Evolutionary conservation across 1,139 yeast genomes (phyloP), one percentile per base, ranked within the genome.

Genomic region (Suhomyces taliae): DNA sequence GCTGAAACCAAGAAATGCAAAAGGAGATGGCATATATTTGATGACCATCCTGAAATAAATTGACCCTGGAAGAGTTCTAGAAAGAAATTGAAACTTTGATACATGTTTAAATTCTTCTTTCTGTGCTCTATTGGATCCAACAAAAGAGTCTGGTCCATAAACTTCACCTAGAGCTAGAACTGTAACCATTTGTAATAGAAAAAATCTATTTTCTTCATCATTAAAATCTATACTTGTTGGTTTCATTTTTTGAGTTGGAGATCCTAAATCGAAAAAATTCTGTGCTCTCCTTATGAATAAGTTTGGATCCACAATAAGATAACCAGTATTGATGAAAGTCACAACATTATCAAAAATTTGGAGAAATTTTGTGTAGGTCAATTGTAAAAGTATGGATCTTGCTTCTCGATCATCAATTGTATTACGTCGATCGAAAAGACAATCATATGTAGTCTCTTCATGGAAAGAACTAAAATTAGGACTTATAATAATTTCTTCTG

Each of bases 391-490:
- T 12, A 39, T 34, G 4, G 35, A 15, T 9, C 11, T 11, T 46
- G 35, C 19, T 41, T 37, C 37, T n/a, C 37, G 14, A 6, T n/a
- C 10, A 12, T 15, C 31, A 6, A 39, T 26, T 8, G 24, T 34
- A 19, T 29, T 12, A 29, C 27, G 39, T 6, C 43, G 40, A 8
- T 26, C 34, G 24, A 64, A 41, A 3, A 57, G 35, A 9, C 51
- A 40, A 40, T 65, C 67, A 47, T 64, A 65, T 2, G 52, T 48
- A 6, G 52, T 53, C 36, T 65, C 68, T 47, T 65, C 69, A 27
- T 60, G 53, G 36, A 56, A 64, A 1, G 66, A 51, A 40, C 55
- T 61, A 50, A 64, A 65, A 34, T 56, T 65, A 0, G 70, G 70
- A 5, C 65, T 56, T 9, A 61, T 53, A 4, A 45, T 44, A 1